These are phyloP conservation scores for Corallochytrium limacisporum DNA, from an alignment of 78 protist species.

Conservation along the genomic window DNA sequence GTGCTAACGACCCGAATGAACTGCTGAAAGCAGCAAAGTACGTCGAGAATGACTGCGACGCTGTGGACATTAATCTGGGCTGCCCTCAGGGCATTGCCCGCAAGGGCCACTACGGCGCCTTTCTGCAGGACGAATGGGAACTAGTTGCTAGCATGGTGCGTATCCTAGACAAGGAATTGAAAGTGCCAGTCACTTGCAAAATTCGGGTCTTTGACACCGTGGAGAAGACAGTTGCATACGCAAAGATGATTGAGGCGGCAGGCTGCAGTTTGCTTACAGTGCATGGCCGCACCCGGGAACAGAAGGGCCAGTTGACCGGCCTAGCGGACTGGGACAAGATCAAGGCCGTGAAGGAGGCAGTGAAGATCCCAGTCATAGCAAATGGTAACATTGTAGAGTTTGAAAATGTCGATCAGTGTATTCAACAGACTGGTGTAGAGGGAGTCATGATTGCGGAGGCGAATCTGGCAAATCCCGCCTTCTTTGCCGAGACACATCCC, in stretches of 20 bases:
- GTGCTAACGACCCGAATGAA: constrained; percentile 43
- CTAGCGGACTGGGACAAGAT: constrained; percentile 44
- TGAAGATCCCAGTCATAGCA: constrained; percentile 53
- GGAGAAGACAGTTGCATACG: constrained; percentile 34
- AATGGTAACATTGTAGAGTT: constrained; percentile 45
- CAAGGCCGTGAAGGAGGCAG: constrained; percentile 9
- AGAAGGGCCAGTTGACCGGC: constrained; percentile 32
- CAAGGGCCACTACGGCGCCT: constrained; percentile 55
- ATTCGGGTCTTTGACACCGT: constrained; percentile 25
- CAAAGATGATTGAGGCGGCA: constrained; percentile 32
- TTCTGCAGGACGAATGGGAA: constrained; percentile 43
- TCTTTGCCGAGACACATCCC: constrained; percentile 6
- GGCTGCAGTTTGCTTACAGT: constrained; percentile 42
- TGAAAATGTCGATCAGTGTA: constrained; percentile 21
- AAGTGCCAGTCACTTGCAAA: constrained; percentile 51
- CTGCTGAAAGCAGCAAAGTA: constrained; percentile 23
- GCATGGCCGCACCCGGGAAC: constrained; percentile 56
- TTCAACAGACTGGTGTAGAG: constrained; percentile 36
- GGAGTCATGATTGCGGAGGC: constrained; percentile 60
- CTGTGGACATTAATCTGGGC: constrained; percentile 58
- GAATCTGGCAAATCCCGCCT: constrained; percentile 34
- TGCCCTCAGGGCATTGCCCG: constrained; percentile 61
- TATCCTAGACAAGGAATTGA: constrained; percentile 2
- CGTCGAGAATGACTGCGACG: constrained; percentile 18
- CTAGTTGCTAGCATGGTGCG: constrained; percentile 13